Conservation (phyloP, 805 yeast species). For the Lipomyces yamadae region DNA sequence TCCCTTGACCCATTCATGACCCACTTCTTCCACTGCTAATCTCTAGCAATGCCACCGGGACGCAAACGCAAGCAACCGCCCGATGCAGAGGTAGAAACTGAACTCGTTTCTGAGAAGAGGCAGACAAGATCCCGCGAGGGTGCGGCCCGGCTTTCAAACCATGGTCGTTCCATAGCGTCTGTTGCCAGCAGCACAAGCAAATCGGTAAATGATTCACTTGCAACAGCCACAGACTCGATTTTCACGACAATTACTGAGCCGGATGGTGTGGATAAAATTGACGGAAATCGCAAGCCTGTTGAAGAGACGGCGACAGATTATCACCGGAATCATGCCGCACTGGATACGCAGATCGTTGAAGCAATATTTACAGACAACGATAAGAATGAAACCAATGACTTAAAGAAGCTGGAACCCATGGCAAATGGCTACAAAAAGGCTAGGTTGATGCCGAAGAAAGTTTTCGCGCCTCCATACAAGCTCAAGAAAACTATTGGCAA, state of each 20-base stretch:
- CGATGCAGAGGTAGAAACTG: constrained; percentile 13
- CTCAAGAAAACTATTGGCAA: constrained; percentile 24
- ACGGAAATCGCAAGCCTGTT: constrained; percentile 2
- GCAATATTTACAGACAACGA: neutral
- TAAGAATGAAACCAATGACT: neutral
- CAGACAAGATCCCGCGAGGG: constrained; percentile 3
- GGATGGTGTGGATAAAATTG: constrained; percentile 13
- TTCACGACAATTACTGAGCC: constrained; percentile 29
- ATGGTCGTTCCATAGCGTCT: constrained; percentile 6
- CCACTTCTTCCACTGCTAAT: neutral
- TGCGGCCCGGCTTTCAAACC: neutral
- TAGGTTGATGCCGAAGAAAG: neutral
- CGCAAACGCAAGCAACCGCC: constrained; percentile 24
- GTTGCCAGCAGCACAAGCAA: constrained; percentile 12
- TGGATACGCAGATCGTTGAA: constrained; percentile 22
- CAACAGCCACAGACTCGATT: neutral
- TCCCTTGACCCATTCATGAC: neutral
- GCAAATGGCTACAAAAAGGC: constrained; percentile 5
- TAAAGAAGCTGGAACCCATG: neutral
- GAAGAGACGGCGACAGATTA: neutral
- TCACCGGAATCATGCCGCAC: neutral
- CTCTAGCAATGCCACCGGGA: constrained; percentile 19
- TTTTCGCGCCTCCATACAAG: constrained; percentile 19
- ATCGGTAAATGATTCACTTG: constrained; percentile 3
- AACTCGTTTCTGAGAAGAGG: constrained; percentile 16